Base-by-base conservation (phyloP, 148 eudicot genomes). In the Heliamphora exappendiculata region DNA sequence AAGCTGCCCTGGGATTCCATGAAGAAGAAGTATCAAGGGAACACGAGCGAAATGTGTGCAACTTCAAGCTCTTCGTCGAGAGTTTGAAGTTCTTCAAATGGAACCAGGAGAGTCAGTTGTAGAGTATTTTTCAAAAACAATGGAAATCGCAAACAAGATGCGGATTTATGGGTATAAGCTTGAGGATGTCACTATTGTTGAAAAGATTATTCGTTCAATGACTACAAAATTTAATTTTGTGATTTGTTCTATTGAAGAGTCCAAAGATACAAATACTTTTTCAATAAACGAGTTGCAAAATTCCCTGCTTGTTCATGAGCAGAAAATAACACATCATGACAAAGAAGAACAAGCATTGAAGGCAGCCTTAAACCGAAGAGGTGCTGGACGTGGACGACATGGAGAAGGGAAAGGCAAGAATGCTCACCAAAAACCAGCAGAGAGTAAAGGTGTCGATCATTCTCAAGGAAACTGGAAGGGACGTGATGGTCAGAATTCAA, bases 251-350 rank as follows among this genome's bases (percentile, higher is more conserved):
- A 63, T 63, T 4, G 70, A 78, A 57, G 84, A 78, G 49, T 77
- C 81, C 4, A 82, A 71, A 34, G 80, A 74, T 57, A 67, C 67
- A 29, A 59, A 65, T 54, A 6, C 19, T 1, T 69, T 78, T 28
- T 70, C 77, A 12, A 26, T 82, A 26, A 70, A 79, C 45, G 85
- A 75, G 13, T n/a, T 82, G 39, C 75, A 73, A 44, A 73, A 63
- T 29, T 77, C 78, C 0, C 16, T 82, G 26, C 14, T 74, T 14
- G 78, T 79, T 4, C 82, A 76, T 72, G 85, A 83, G 64, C 76
- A 82, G 9, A 75, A 75, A 53, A 58, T 75, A 45, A 63, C 31
- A 7, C 49, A 73, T 9, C 24, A 72, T 19, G 80, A 71, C 1
- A 36, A 70, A 39, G 68, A 82, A 6, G 80, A 60, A 34, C 65